Conservation (phyloP, 768 basidiomycete genomes). For the Auricularia heimuer region DNA sequence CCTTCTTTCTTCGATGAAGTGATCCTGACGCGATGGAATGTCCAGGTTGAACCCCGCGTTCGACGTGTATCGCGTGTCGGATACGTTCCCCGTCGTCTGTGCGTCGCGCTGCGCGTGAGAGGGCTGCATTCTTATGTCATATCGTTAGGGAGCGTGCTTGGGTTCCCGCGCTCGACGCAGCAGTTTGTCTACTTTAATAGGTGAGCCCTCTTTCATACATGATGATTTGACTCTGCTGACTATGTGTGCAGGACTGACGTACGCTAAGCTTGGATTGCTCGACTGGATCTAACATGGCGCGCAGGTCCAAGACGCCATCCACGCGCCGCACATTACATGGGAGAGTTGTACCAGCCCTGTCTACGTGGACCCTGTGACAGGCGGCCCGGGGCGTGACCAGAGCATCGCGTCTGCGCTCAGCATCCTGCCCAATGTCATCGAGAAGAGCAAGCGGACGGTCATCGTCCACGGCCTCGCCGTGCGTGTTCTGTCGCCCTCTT, state of each 20-base stretch:
- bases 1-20: not conserved
- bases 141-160: constrained; percentile 30
- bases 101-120: constrained; percentile 8
- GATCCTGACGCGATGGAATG: no score
- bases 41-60: constrained; percentile 46
- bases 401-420: constrained; percentile 25
- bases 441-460: constrained; percentile 26
- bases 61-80: constrained; percentile 45
- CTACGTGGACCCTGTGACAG: constrained; percentile 20
- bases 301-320: constrained; percentile 28
- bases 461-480: constrained; percentile 27
- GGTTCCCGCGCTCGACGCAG: constrained; percentile 30
- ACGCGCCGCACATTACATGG: constrained; percentile 28
- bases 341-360: constrained; percentile 18
- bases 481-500: not conserved
- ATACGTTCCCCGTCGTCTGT: constrained; percentile 43
- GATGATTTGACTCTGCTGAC: not conserved
- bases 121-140: not conserved
- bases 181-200: constrained; percentile 48
- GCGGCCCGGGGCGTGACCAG: constrained; percentile 18
- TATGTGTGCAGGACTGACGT: not conserved
- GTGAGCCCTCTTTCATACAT: constrained; percentile 12
- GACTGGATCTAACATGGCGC: not conserved
- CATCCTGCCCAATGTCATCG: constrained; percentile 28
- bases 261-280: not conserved